Evolutionary conservation across 805 yeast species (phyloP), one percentile per base, ranked within the genome.

Genomic region (Ogataea henricii): DNA sequence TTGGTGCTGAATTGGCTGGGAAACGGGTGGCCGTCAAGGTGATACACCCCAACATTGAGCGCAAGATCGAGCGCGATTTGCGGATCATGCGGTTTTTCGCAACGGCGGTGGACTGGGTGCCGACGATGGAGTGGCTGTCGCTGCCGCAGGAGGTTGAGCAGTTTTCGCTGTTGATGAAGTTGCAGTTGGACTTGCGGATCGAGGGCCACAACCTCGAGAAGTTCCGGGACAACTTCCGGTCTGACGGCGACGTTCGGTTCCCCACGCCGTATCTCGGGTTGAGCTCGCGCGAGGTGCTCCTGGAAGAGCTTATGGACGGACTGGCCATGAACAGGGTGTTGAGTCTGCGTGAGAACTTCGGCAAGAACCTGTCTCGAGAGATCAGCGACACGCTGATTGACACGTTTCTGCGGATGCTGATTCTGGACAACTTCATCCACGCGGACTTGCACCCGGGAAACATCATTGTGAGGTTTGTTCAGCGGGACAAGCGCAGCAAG

Each of bases 391-490:
- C 86, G 52, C 87, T 96, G 7, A 79, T 94, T 20, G 96, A 94
- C 64, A 87, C 97, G 3, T 94, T 94, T 58, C 72, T 94, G 53
- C 87, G 90, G 59, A 94, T 94, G 99, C 73, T 94, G 52, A 85
- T 94, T 43, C 68, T 92, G 45, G 96, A 94, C 69, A 91, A 94
- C 65, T 94, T 94, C 66, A 89, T 91, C 37, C 99, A 94, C 65
- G 92, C 98, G 0, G 99, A 94, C 69, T 73, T 94, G 49, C 99
- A 94, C 57, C 97, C 99, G 0, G 99, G 99, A 3, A 94, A 94
- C 65, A 88, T 94, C 61, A 80, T 90, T 75, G 34, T 64, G 10
- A 48, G 65, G 36, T 79, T 76, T 49, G 27, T 69, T 17, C 80
- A 81, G 49, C 66, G 65, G 1, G 73, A 69, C 35, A 61, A 65